Base-by-base conservation (phyloP, 768 basidiomycete species). In the Naganishia onofrii region DNA sequence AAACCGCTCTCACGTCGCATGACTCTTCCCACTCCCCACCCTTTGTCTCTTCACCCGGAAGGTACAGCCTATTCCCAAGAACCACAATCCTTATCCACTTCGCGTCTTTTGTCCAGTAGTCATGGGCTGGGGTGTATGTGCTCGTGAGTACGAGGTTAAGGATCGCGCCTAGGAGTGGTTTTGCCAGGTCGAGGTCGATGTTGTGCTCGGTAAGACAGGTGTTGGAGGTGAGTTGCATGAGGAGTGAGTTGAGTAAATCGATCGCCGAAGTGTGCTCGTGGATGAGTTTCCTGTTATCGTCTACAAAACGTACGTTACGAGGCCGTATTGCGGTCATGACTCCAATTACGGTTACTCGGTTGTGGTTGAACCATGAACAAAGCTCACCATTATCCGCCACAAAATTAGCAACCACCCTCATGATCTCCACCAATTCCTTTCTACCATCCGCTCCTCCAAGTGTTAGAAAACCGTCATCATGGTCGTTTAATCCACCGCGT, bases 381-480 rank as follows among this genome's bases (percentile, higher is more conserved):
- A 5, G 34, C 60, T 42, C 38, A 63, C 60, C 60, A 29, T 63
- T 29, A 17, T 63, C 60, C 9, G 60, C 60, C 9, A 63, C 60
- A 10, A 63, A 44, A 44, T 63, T 63, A 26, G 60, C 60, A 0
- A 63, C 26, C 1, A 44, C 23, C 38, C 42, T 63, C 21, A 42
- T 23, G 8, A 42, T 2, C 38, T 42, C 38, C 2, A 63, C 38
- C 38, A 23, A 42, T 28, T 63, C 23, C 26, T 29, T 2, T 26
- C 12, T n/a, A 6, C 19, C 57, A 9, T 23, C 57, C n/a, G n/a
- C 3, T 58, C 57, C 34, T 17, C 3, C 5, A 26, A 12, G 21
- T 6, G 15, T 4, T 23, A 46, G 13, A 46, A 4, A 15, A 3
- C 21, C 23, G 48, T n/a, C 21, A 17, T 5, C 36, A 42, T 15